These are phyloP conservation scores for Halophytophthora polymorphica DNA, from an alignment of 352 stramenopile species.

Conservation along the genomic window DNA sequence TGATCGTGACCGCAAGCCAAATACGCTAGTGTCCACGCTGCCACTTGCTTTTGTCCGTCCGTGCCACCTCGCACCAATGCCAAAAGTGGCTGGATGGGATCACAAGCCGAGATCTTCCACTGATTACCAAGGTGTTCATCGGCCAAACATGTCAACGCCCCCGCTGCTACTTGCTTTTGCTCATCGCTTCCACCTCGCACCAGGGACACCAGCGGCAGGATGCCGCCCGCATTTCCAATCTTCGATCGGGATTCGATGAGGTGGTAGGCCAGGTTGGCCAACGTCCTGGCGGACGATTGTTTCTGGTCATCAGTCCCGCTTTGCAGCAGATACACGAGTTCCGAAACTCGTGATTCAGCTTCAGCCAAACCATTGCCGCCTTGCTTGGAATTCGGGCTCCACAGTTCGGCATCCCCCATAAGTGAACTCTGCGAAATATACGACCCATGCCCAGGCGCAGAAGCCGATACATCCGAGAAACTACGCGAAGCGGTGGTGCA, in stretches of 20 bases:
- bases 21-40: not conserved
- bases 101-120: too few species aligned
- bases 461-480: too few species aligned
- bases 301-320: not conserved
- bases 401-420: too few species aligned
- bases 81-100: not conserved
- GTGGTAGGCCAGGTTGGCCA: not conserved
- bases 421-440: too few species aligned
- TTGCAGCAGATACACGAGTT: not conserved
- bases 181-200: slow-evolving; percentile 1
- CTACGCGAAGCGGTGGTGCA: too few species aligned
- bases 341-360: not conserved
- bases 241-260: not conserved
- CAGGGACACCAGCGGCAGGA: not conserved
- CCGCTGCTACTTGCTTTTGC: not conserved
- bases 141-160: not conserved
- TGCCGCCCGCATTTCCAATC: not conserved
- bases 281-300: not conserved
- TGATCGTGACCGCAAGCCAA: not conserved
- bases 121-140: too few species aligned
- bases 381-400: not conserved
- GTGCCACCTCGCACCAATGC: too few species aligned
- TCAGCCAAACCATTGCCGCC: not conserved
- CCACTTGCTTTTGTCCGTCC: slow-evolving; percentile 1
- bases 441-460: too few species aligned